Evolutionary conservation across 805 yeast genomes (phyloP), one percentile per base, ranked within the genome.

Genomic region (Kregervanrija pseudodelftensis): DNA sequence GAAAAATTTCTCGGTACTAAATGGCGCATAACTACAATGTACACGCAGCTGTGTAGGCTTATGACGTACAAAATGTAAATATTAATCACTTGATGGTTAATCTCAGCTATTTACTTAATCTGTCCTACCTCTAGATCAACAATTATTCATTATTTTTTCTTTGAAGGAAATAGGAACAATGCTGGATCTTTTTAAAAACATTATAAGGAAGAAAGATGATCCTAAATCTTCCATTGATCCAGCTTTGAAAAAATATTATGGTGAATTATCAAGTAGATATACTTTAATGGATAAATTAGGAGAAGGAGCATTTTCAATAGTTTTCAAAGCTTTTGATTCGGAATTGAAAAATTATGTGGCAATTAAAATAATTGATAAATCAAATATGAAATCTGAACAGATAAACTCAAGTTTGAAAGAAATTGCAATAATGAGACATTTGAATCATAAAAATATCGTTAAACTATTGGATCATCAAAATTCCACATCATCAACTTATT

Each of bases 251-350:
- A 50, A 40, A 1, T 61, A 53, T 38, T 64, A 64, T 47, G 14
- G 42, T 0, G 68, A 64, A 33, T 44, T 64, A 12, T 53, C 60
- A 4, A 17, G 44, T 3, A 45, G 66, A 14, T 66, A 64, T 49
- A 36, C 47, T 5, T 31, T 66, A 11, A 38, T 51, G 9, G 60
- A 57, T 16, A 60, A 62, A 47, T 66, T 84, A 13, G 91, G 93
- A 1, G 90, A 84, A 58, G 98, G 98, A 8, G 97, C 97, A 0
- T 90, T 91, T 60, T 86, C 95, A 3, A 73, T 77, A 11, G 98
- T 91, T 4, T 86, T 80, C 67, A 80, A 76, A 58, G 95, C 95
- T 0, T 58, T 68, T 12, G 81, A 82, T 53, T 51, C 64, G 3
- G 52, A 52, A 10, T 59, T 69, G 5, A 61, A 73, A 40, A 63